A percentile compares a stretch with the other conserved stretches of the same genome.
These are phyloP conservation scores for Ascochyta koolunga DNA, from an alignment of 2,329 filamentous ascomycete species.

Conservation along the genomic window DNA sequence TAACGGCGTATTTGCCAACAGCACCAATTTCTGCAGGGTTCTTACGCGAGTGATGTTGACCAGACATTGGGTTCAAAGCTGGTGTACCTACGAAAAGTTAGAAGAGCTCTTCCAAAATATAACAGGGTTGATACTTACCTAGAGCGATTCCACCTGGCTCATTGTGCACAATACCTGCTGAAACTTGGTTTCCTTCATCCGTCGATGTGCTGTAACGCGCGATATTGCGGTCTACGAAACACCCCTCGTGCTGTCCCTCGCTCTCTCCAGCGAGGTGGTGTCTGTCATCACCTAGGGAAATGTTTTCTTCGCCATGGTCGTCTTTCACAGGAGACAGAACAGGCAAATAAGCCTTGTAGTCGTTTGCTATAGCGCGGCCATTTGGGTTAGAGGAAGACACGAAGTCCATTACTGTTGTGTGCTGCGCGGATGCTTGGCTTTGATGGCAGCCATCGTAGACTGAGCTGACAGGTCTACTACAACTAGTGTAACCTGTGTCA, in stretches of 20 bases:
- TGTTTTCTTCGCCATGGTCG: constrained; percentile 19
- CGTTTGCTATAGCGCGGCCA: constrained; percentile 25
- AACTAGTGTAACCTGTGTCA: constrained; percentile 1
- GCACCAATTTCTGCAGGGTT: background rate
- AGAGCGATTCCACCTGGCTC: background rate
- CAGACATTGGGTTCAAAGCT: background rate
- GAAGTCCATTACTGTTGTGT: background rate
- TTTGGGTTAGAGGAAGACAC: constrained; percentile 4
- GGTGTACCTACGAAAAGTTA: constrained; percentile 10
- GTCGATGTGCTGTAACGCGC: constrained; percentile 19
- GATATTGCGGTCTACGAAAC: constrained; percentile 40
- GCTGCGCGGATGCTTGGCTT: background rate
- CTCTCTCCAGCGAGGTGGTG: constrained; percentile 19
- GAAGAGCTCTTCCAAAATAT: background rate
- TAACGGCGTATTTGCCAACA: constrained; percentile 8
- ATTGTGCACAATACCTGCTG: background rate
- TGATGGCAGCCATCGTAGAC: constrained; percentile 12
- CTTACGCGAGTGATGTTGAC: background rate
- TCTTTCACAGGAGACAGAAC: constrained; percentile 19
- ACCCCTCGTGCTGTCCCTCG: constrained; percentile 60
- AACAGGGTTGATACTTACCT: background rate
- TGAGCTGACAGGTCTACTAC: constrained; percentile 21
- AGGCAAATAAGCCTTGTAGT: constrained; percentile 30
- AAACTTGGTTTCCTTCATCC: constrained; percentile 4
- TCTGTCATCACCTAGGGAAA: constrained; percentile 29